A percentile compares a stretch with the other conserved stretches of the same genome.
These are phyloP conservation scores for Russula foetens DNA, from an alignment of 768 basidiomycete species.

Conservation along the genomic window DNA sequence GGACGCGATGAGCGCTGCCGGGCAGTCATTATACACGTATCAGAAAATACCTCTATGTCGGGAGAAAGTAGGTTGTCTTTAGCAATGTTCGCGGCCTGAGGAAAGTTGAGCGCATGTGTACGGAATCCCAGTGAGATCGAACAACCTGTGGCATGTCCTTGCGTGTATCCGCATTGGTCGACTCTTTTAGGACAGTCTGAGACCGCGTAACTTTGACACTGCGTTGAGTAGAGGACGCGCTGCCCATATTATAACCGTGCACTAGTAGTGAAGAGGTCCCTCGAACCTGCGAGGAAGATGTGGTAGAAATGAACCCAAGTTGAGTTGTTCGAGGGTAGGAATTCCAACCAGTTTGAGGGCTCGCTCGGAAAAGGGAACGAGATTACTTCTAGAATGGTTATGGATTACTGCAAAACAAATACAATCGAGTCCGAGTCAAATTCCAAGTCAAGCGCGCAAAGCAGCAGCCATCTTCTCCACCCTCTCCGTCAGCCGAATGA, in stretches of 20 bases:
- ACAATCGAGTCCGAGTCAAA: background rate
- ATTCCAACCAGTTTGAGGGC: background rate
- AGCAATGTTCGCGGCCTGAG: conserved; percentile 6
- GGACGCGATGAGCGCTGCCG: background rate
- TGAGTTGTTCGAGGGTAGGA: too few relatives aligned
- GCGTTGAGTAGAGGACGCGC: conserved; percentile 15
- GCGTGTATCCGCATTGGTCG: conserved; percentile 3
- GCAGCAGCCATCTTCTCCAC: conserved; percentile 37
- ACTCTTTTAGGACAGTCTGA: background rate
- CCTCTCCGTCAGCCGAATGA: conserved; percentile 43
- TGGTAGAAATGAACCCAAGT: conserved; percentile 7
- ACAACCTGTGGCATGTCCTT: conserved; percentile 10
- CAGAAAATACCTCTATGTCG: background rate
- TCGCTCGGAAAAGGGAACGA: background rate
- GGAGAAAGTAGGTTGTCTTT: background rate
- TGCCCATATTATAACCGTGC: conserved; percentile 6
- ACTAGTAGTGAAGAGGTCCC: background rate
- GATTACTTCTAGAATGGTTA: background rate
- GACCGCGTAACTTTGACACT: conserved; percentile 1
- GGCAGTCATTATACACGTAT: background rate
- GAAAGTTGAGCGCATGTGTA: background rate
- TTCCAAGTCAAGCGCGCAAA: conserved; percentile 12
- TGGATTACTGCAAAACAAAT: background rate
- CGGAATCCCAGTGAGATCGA: background rate
- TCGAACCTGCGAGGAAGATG: conserved; percentile 15